phyloP scores from a whole-genome alignment of 352 stramenopile species.

The Pythium coloratum region DNA sequence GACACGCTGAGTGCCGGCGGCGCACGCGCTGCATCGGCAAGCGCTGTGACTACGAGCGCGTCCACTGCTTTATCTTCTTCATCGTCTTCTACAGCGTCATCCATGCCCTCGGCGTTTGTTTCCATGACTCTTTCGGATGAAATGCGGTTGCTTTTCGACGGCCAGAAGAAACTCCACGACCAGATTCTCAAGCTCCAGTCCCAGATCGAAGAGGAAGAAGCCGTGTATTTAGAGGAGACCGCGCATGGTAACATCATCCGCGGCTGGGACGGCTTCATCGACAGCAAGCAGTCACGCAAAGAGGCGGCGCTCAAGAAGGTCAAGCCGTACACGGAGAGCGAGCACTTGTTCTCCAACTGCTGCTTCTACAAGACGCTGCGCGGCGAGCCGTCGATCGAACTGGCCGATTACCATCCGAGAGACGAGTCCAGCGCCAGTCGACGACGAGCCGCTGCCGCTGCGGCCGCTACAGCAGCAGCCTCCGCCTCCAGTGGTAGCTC shows the following conservation, averaged over 20 bases:
- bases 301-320: conserved; percentile 77
- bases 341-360: conserved; percentile 80
- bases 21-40: background rate
- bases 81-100: background rate
- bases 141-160: conserved; percentile 71
- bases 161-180: conserved; percentile 71
- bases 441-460: background rate
- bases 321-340: conserved; percentile 72
- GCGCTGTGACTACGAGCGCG: background rate
- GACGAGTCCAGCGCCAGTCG: conserved; percentile 27
- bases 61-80: background rate
- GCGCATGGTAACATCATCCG: conserved; percentile 87
- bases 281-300: conserved; percentile 77
- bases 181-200: conserved; percentile 61
- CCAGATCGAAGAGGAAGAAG: conserved; percentile 82
- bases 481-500: background rate
- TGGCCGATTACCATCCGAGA: conserved; percentile 46
- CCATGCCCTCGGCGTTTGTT: conserved; percentile 22
- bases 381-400: conserved; percentile 47
- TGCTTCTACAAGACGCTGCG: conserved; percentile 64
- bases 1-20: background rate
- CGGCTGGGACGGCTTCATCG: conserved; percentile 86
- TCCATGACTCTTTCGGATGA: conserved; percentile 50
- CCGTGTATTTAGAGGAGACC: conserved; percentile 80
- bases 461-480: background rate